Evolutionary conservation across 208 protist species (phyloP), one percentile per base, ranked within the genome.

Genomic region (Balamuthia mandrillaris): DNA sequence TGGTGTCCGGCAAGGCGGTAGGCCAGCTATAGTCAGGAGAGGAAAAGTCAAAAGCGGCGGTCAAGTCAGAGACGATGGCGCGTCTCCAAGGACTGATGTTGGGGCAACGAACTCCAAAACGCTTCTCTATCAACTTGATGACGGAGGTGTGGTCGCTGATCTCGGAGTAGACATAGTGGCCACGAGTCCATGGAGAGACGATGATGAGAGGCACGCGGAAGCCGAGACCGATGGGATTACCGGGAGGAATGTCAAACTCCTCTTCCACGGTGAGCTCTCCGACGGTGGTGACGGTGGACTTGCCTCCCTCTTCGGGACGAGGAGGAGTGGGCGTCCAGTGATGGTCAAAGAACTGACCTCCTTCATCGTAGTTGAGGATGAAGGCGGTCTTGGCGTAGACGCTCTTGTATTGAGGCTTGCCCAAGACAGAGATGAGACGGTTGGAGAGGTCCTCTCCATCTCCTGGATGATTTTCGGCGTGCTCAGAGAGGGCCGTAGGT

Each of bases 91-190:
- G n/a, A n/a, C n/a, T n/a, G n/a, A n/a, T n/a, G n/a, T n/a, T n/a
- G n/a, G n/a, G n/a, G n/a, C n/a, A n/a, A n/a, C n/a, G n/a, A n/a
- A n/a, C n/a, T n/a, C n/a, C n/a, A n/a, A n/a, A n/a, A n/a, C 68
- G 60, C 60, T 77, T 45, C 33, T 77, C 68, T 27, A 77, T 33
- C n/a, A 77, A 77, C 9, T 49, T 24, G n/a, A 77, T 77, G 18
- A 49, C 39, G 42, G 68, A 77, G 7, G 68, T 77, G 33, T 77
- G 68, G 60, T 77, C 68, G 18, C 49, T 27, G 54, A 51, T 45
- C 33, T 77, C 68, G 3, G 68, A 42, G 33, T 42, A 77, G 24
- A 77, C 68, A 3, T 42, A 29, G n/a, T 51, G 49, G n/a, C 68
- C 68, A 49, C 49, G 54, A 1, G 35, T 39, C 68, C 68, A 77